Evolutionary conservation across 2,329 filamentous ascomycete genomes (phyloP).

Genomic region (Colletotrichum sp.): DNA sequence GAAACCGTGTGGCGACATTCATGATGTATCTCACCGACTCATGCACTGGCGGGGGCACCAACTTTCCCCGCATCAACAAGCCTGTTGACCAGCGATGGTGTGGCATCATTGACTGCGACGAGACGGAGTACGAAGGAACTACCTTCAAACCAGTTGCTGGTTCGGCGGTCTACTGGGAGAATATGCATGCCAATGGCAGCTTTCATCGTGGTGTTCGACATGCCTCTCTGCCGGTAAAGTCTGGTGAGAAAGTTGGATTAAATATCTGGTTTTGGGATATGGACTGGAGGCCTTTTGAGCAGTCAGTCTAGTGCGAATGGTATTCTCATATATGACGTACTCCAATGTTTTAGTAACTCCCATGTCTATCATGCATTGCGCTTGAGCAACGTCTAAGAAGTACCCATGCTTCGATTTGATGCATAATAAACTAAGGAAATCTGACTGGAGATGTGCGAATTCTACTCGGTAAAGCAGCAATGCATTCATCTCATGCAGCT

Average conservation of each 20-base stretch:
- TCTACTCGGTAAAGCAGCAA: not conserved
- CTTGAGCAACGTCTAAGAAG: not conserved
- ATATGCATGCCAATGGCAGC: not conserved
- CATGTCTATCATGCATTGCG: not conserved
- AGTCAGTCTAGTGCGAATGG: accelerated
- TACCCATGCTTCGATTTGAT: accelerated
- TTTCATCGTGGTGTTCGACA: not conserved
- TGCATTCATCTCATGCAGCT: not conserved
- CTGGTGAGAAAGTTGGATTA: not conserved
- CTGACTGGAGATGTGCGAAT: not conserved
- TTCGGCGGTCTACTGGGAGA: not conserved
- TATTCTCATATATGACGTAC: not conserved
- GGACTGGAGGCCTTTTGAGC: not conserved
- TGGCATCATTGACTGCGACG: not conserved
- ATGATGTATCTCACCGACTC: not conserved
- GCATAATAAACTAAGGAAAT: not conserved
- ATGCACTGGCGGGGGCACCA: not conserved
- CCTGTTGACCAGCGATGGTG: not conserved
- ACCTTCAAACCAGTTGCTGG: not conserved
- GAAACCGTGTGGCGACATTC: not conserved
- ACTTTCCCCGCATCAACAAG: not conserved
- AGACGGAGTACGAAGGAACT: not conserved
- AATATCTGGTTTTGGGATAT: not conserved
- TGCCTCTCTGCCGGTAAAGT: not conserved
- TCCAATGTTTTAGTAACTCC: not conserved